phyloP scores from a whole-genome alignment of 768 basidiomycete species.

The Harrya chromipes region DNA sequence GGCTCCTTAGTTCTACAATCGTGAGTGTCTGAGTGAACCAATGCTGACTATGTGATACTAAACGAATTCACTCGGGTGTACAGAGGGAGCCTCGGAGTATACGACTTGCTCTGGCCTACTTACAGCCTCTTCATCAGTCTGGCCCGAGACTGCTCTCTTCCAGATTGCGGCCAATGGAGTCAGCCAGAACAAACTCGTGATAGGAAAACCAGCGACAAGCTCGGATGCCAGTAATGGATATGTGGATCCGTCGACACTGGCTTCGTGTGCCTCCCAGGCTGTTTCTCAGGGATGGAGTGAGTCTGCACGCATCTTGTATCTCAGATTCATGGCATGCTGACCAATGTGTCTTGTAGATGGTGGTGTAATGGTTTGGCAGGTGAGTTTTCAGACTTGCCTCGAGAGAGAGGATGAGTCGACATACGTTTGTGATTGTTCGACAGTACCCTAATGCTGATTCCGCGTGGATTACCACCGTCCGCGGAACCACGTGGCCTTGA shows the following conservation, averaged over 20 bases:
- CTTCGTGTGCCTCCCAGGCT: slow-evolving; percentile 60
- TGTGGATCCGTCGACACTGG: slow-evolving; percentile 54
- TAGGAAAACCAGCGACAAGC: slow-evolving; percentile 63
- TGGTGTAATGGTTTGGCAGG: slow-evolving; percentile 42
- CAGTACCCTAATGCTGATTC: no score
- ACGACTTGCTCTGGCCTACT: slow-evolving; percentile 39
- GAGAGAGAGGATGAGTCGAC: no score
- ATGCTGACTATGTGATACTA: background rate
- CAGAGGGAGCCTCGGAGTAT: slow-evolving; percentile 39
- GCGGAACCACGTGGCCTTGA: no score
- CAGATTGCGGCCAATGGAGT: slow-evolving; percentile 54
- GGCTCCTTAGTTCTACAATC: slow-evolving; percentile 30
- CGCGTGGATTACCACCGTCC: no score
- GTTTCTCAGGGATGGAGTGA: slow-evolving; percentile 63
- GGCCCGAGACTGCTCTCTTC: slow-evolving; percentile 45
- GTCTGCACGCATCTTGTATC: slow-evolving; percentile 22
- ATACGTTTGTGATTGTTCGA: no score
- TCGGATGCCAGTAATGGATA: slow-evolving; percentile 54
- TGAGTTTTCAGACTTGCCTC: slow-evolving; percentile 8
- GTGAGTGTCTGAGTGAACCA: slow-evolving; percentile 6
- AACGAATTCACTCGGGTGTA: background rate
- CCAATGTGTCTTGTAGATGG: slow-evolving; percentile 21
- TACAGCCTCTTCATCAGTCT: slow-evolving; percentile 36
- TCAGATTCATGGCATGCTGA: background rate
- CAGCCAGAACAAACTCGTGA: slow-evolving; percentile 60